Evolutionary conservation across 176 grass and related monocot species (phyloP), one percentile per base, ranked within the genome.

Genomic region (Melocanna baccifera): DNA sequence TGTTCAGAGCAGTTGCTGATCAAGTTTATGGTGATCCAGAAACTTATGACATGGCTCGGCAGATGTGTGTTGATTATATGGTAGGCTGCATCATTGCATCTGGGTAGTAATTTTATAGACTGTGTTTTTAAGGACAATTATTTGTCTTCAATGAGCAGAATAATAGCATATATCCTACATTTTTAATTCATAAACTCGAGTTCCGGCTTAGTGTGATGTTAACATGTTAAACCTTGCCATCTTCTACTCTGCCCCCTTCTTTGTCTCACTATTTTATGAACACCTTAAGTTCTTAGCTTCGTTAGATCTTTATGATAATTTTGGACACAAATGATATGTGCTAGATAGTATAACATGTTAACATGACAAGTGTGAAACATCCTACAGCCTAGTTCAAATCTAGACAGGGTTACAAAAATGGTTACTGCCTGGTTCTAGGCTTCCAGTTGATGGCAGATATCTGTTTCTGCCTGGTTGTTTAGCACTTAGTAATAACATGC

Each of bases 11-110:
- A 53, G 93, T 99, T 73, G 97, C 97, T 48, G 97, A 99, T 87
- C 97, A 99, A 91, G 97, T 99, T 74, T 99, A 99, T 69, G 97
- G 97, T 86, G 97, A 99, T 42, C 62, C 91, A 72, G 97, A 99
- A 92, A 66, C 81, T 83, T 96, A 94, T 89, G 97, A 99, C 51
- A 91, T 94, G 93, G 88, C 91, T 71, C 96, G 97, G 69, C 93
- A 99, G 75, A 94, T 99, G 93, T 96, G 93, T 70, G 89, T 99
- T 85, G 97, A 99, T 80, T 99, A 96, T 84, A 96, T 99, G 97
- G 97, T 99, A 86, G 52, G 84, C 75, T 76, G 29, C 23, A 14
- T 66, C 3, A 5, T 73, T 90, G 71, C 66, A 67, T 82, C 73
- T 52, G 39, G 71, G 73, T 48, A 67, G 58, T 73, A 52, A 42